Evolutionary conservation across 768 basidiomycete genomes (phyloP), one percentile per base, ranked within the genome.

Genomic region (Leccinum olivaceopallidum): DNA sequence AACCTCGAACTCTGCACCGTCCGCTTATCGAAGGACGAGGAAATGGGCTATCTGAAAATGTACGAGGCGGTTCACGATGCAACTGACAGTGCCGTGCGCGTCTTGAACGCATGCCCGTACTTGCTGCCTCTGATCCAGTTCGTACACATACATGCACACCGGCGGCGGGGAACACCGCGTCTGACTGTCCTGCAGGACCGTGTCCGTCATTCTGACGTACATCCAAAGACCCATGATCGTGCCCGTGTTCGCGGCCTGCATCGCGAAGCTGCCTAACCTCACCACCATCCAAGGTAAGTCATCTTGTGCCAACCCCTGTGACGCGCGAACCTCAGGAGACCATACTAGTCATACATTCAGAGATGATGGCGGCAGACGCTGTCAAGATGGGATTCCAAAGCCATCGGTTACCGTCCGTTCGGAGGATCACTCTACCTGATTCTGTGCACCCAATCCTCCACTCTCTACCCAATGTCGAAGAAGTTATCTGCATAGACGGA

Each of bases 341-440:
- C n/a, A 42, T 10, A 13, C 20, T 18, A 53, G 53, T 53, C 20
- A 53, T 36, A 20, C 53, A 53, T 12, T 47, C 59, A 4, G 53
- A 55, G n/a, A 30, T 42, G 42, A 10, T 42, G 42, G 30, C 42
- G 8, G 2, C 37, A 32, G 2, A 63, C 53, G 58, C 48, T 4
- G 60, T 70, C 48, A 61, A 63, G 47, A 51, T 57, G 4, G 56
- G 13, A 30, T 63, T 70, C n/a, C 36, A 47, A 42, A 58, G 60
- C 2, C 49, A 51, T 52, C 56, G 5, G 55, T 61, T 70, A 44
- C 60, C 60, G 1, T 55, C 59, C 1, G 62, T 61, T 6, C 55
- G 52, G 50, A 68, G 22, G 30, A 62, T 65, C 28, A n/a, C 24
- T 16, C 42, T 65, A 4, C 59, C 59, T 36, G 39, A 20, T 13